Evolutionary conservation across 768 basidiomycete species (phyloP).

Genomic region (Tricholoma saponaceum): DNA sequence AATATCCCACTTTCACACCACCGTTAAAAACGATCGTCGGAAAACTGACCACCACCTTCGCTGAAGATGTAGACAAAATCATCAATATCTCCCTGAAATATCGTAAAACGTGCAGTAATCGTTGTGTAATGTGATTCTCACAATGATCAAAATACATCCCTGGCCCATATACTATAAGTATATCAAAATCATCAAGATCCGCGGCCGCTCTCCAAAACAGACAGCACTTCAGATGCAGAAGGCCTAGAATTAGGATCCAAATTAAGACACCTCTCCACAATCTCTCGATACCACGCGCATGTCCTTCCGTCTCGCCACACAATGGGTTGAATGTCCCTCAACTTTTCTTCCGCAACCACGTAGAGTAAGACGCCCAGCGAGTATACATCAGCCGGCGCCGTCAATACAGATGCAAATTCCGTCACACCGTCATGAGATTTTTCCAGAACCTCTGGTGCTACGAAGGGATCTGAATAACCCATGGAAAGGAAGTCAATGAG

Average conservation of each 20-base stretch:
- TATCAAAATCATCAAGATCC: too few species aligned
- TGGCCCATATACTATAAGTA: too few species aligned
- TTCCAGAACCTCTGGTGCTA: neutral
- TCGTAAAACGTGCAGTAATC: too few species aligned
- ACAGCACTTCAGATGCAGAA: neutral
- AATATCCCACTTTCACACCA: neutral
- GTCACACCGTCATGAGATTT: neutral
- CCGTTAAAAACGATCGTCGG: neutral
- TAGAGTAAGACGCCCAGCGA: neutral
- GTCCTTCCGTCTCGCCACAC: neutral
- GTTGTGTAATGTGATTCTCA: too few species aligned
- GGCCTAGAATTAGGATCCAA: neutral
- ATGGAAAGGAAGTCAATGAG: neutral
- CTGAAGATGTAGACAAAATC: conserved; percentile 2
- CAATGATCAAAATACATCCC: too few species aligned
- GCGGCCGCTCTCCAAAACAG: neutral
- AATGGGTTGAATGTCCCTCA: neutral
- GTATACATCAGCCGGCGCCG: neutral
- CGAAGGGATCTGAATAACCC: neutral
- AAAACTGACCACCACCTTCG: neutral
- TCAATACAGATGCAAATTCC: neutral
- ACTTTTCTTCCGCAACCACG: neutral
- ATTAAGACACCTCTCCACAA: neutral
- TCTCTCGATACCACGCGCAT: neutral
- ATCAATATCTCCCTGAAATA: conserved; percentile 3